Conservation (phyloP, 2,329 filamentous ascomycete genomes). For the Epichloe sibirici region DNA sequence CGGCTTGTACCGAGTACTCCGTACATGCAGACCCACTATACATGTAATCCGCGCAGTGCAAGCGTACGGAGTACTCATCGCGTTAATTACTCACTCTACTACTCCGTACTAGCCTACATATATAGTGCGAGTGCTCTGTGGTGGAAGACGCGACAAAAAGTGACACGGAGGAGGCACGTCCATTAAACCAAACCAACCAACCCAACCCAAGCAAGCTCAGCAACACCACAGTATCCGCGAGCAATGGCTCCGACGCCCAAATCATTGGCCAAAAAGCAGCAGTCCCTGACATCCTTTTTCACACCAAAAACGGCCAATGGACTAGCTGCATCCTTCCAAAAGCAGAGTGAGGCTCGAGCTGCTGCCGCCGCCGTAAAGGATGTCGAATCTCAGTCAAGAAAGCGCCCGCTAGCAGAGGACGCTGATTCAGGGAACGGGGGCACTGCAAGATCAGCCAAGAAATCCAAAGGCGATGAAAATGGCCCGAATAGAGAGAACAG, state of each 20-base stretch:
- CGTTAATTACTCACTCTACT: too few relatives aligned
- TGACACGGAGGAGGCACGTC: too few relatives aligned
- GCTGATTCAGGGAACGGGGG: slow-evolving; percentile 30
- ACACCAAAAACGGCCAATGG: slow-evolving; percentile 46
- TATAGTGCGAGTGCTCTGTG: too few relatives aligned
- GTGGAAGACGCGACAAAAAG: too few relatives aligned
- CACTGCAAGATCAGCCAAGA: slow-evolving; percentile 29
- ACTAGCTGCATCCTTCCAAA: slow-evolving; percentile 23
- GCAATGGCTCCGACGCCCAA: slow-evolving; percentile 22
- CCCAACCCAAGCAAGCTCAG: neutral
- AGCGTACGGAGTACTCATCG: too few relatives aligned
- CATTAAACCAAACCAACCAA: too few relatives aligned
- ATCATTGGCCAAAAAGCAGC: slow-evolving; percentile 50
- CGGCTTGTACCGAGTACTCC: too few relatives aligned
- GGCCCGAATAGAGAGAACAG: slow-evolving; percentile 23
- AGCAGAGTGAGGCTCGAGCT: slow-evolving; percentile 16
- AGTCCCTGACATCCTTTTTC: slow-evolving; percentile 81
- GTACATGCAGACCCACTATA: too few relatives aligned
- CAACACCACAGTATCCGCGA: neutral
- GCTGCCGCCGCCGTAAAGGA: slow-evolving; percentile 16
- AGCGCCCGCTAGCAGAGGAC: slow-evolving; percentile 40
- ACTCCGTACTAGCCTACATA: too few relatives aligned
- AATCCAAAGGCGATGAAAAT: slow-evolving; percentile 24
- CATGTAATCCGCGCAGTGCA: too few relatives aligned
- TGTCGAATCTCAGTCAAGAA: slow-evolving; percentile 25